Base-by-base conservation (phyloP, 768 basidiomycete genomes). In the Psilocybe sp. region DNA sequence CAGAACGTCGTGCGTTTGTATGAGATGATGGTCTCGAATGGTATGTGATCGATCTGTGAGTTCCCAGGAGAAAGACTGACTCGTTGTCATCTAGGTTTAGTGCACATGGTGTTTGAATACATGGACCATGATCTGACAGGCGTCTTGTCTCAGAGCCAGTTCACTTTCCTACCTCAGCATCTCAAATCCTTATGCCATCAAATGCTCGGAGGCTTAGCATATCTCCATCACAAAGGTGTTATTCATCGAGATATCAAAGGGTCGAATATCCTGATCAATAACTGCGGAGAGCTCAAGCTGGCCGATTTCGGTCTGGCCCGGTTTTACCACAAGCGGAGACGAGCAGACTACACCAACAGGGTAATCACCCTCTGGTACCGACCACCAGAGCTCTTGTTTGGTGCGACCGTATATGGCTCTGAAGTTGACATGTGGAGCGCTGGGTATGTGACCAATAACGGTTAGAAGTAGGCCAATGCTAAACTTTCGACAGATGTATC, bases 401-500 rank as follows among this genome's bases (percentile, higher is more conserved):
- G 97, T 23, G 91, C 94, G 28, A 99, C 97, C 0, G 82, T 93
- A 11, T 99, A 99, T 70, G 95, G 93, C 2, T 87, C 94, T 5
- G 95, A 96, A 62, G 96, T 99, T 18, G 97, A 99, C 62, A 97
- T 98, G 87, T 99, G 97, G 97, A 96, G 93, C 66, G 97, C 97
- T 37, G 97, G 97, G 93, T 96, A 70, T 58, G 79, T 46, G 20
- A 34, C 9, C 9, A 16, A 44, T 14, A 5, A 18, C 40, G 11
- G 18, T 20, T 36, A 23, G 19, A 16, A 20, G 5, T 39, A 16
- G 10, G 33, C 46, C 40, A 28, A 20, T 11, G 19, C 43, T 38
- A 14, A 53, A 47, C 20, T 15, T 40, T 42, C 23, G 11, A 47
- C n/a, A 98, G 95, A 39, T 98, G 97, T 67, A 99, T 99, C 60